Conservation (phyloP, 192 early-diverging fungal species). For the Linnemannia schmuckeri region DNA sequence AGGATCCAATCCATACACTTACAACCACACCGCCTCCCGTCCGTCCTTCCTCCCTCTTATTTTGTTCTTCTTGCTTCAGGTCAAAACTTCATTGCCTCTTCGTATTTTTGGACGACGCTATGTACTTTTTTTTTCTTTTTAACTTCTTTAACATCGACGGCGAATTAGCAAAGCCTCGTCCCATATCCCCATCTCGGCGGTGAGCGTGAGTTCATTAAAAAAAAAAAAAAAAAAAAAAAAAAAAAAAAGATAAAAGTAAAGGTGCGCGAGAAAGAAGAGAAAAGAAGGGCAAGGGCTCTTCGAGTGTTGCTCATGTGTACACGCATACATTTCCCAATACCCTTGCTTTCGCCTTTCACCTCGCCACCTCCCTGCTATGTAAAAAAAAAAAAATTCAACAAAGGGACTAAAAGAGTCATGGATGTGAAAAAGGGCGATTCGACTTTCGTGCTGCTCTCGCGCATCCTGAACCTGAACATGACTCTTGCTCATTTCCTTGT, state of each 20-base stretch:
- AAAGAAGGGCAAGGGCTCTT: background rate
- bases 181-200: background rate
- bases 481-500: background rate
- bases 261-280: background rate
- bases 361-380: background rate
- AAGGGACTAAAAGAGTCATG: background rate
- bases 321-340: background rate
- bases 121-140: background rate
- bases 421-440: background rate
- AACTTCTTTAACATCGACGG: background rate
- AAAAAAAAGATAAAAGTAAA: background rate
- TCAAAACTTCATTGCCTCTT: background rate
- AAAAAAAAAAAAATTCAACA: background rate
- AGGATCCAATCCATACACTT: background rate
- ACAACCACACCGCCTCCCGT: background rate
- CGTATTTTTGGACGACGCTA: background rate
- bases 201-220: background rate
- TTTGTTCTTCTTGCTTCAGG: background rate
- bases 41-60: background rate
- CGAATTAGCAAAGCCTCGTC: conserved; percentile 1
- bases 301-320: background rate
- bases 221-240: background rate
- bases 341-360: background rate
- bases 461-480: background rate
- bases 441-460: background rate